Evolutionary conservation across 108 stramenopile genomes (phyloP), one percentile per base, ranked within the genome.

Genomic region (Pseudonitzschia pungens): DNA sequence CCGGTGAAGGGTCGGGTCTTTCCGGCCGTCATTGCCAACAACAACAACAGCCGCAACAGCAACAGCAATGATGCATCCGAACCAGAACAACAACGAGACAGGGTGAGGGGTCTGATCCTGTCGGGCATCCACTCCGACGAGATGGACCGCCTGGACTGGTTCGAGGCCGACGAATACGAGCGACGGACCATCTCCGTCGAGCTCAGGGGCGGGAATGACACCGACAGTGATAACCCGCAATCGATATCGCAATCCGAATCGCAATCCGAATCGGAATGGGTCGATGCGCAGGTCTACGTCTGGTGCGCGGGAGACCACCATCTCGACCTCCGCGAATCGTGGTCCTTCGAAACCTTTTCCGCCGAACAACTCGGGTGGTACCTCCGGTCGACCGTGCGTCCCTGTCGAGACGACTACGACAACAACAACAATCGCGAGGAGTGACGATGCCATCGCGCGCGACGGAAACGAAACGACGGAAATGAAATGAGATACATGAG

Each of bases 81-180:
- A n/a, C n/a, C n/a, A n/a, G n/a, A n/a, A 51, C n/a, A n/a, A 16
- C 50, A 51, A 51, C n/a, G n/a, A 55, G 11, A 44, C 16, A 27
- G 51, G 0, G 81, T 83, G 1, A 63, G 80, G 16, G 87, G 87
- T 32, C 33, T 82, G 15, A 57, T 88, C 21, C 70, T 84, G n/a
- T 53, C 70, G 14, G 78, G 77, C 44, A 50, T 88, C 53, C 69
- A 79, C 10, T 24, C 65, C 45, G 5, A 58, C 21, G 89, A 91
- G 67, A 33, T 84, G 66, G 72, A 76, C 42, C 15, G 77, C n/a
- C 63, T 89, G 51, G 90, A 91, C 78, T 89, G 74, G 57, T 91
- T 85, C 66, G 90, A 91, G 79, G 79, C 76, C 20, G 81, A 81
- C 26, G 87, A 86, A 51, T 91, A 91, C 72, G 68, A 57, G n/a